A percentile compares a stretch with the other conserved stretches of the same genome.
These are phyloP conservation scores for Acer campestre DNA, from an alignment of 345 rosid genomes.

Conservation along the genomic window DNA sequence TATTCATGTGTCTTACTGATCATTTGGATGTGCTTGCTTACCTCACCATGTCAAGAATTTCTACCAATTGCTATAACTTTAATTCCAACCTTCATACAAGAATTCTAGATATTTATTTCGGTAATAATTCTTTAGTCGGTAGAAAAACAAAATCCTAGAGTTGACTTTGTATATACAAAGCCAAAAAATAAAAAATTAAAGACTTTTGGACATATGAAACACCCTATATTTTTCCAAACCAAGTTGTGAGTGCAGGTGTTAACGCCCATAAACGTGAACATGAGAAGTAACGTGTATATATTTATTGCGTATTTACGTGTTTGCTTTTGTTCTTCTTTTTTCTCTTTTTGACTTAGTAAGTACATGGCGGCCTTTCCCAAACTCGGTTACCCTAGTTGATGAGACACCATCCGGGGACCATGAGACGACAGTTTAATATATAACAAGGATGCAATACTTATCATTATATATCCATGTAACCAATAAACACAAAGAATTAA, in stretches of 20 bases:
- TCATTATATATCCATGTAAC: neutral
- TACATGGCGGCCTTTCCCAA: too few relatives aligned
- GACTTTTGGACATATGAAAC: too few relatives aligned
- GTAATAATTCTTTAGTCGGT: too few relatives aligned
- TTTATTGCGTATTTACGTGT: neutral
- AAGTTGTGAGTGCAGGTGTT: neutral
- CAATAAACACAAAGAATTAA: too few relatives aligned
- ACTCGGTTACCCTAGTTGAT: too few relatives aligned
- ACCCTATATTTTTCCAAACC: neutral
- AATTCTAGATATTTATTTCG: too few relatives aligned
- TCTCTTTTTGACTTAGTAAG: neutral
- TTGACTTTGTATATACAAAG: too few relatives aligned
- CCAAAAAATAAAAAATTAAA: too few relatives aligned
- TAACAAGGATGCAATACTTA: neutral
- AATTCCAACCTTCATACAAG: neutral
- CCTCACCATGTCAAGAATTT: neutral
- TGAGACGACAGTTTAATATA: too few relatives aligned
- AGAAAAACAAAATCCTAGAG: too few relatives aligned
- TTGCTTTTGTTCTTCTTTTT: neutral
- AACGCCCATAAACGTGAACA: too few relatives aligned
- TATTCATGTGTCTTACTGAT: conserved; percentile 12
- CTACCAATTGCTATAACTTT: neutral
- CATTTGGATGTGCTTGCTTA: neutral
- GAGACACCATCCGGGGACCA: too few relatives aligned
- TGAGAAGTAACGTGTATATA: neutral